Evolutionary conservation across 371 early-diverging fungal species (phyloP).

Genomic region (Amoeboaphelidium protococcarum): DNA sequence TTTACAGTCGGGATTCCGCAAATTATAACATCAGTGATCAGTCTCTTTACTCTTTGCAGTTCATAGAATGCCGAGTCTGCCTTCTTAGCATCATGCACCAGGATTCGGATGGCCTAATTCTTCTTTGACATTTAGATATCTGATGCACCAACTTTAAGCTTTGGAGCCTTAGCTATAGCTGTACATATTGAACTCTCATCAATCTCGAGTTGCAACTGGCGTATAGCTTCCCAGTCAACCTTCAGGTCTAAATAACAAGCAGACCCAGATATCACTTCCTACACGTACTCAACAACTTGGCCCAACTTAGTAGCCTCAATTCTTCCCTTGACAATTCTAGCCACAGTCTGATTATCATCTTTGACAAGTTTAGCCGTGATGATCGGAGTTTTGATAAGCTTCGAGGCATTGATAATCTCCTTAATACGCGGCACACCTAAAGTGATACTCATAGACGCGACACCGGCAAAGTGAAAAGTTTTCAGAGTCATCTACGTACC

Average conservation of each 20-base stretch:
- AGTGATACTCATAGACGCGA: constrained; percentile 95
- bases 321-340: constrained; percentile 82
- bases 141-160: constrained; percentile 64
- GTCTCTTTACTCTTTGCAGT: constrained; percentile 57
- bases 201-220: constrained; percentile 37
- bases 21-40: constrained; percentile 49
- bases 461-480: constrained; percentile 99
- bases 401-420: constrained; percentile 51
- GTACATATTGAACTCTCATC: constrained; percentile 38
- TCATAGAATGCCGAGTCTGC: constrained; percentile 25
- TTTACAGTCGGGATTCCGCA: constrained; percentile 58
- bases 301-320: constrained; percentile 66
- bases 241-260: constrained; percentile 48
- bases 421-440: constrained; percentile 98
- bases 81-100: constrained; percentile 36
- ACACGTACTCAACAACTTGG: constrained; percentile 54
- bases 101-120: constrained; percentile 44
- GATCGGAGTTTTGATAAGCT: constrained; percentile 82
- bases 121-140: too few species aligned
- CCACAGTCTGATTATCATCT: constrained; percentile 32
- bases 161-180: constrained; percentile 48
- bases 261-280: constrained; percentile 50
- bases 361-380: constrained; percentile 52
- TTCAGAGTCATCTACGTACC: constrained; percentile 99
- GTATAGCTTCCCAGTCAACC: constrained; percentile 21